Conservation (phyloP, 2,329 filamentous ascomycete genomes). For the Beauveria bassiana region DNA sequence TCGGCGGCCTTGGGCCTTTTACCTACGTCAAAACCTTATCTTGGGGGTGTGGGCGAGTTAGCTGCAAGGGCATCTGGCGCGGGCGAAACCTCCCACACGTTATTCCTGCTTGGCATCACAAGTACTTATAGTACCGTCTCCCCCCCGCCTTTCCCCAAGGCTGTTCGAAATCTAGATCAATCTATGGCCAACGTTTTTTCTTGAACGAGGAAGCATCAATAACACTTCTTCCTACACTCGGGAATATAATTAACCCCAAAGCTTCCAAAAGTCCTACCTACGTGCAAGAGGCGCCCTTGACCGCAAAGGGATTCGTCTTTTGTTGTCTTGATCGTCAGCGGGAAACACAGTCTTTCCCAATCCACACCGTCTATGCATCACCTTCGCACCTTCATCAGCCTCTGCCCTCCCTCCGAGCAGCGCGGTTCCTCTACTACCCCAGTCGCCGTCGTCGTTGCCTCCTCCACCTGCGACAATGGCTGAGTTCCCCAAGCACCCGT, state of each 20-base stretch:
- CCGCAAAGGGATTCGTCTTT: background rate
- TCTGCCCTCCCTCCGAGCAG: slow-evolving; percentile 14
- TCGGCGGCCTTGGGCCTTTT: background rate
- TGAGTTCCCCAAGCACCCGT: slow-evolving; percentile 48
- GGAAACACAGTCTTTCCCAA: background rate
- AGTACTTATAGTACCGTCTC: slow-evolving; percentile 1
- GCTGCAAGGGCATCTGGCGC: background rate
- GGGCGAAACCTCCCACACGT: background rate
- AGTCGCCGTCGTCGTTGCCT: background rate
- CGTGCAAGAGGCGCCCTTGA: background rate
- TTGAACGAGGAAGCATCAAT: background rate
- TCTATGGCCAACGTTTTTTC: background rate
- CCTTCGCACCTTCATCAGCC: slow-evolving; percentile 7
- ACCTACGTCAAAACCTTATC: slow-evolving; percentile 3
- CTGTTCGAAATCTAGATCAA: background rate
- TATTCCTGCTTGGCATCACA: background rate
- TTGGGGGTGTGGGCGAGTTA: background rate
- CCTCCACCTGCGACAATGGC: slow-evolving; percentile 22
- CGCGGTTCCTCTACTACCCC: slow-evolving; percentile 8
- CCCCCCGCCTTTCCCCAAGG: background rate
- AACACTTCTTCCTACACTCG: background rate
- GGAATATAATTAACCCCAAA: background rate
- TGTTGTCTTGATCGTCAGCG: background rate
- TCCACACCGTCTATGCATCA: slow-evolving; percentile 17
- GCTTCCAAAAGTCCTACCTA: too few species aligned